Conservation (phyloP, 2,329 filamentous ascomycete genomes). For the Penicillium aurantiogriseum region DNA sequence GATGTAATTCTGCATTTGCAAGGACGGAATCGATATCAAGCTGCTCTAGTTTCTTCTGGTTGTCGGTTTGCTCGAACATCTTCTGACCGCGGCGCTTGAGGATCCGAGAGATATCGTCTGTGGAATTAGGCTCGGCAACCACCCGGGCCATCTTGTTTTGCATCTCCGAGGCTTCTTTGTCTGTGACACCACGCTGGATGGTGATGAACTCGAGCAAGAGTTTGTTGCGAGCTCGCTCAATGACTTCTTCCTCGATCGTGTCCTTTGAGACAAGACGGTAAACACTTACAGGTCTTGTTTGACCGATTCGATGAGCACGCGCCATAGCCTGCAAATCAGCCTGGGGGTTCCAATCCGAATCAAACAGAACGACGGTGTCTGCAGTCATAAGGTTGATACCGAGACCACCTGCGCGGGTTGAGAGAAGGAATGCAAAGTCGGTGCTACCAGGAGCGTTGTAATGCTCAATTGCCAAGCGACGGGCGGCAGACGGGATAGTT, state of each 20-base stretch:
- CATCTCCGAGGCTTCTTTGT: constrained; percentile 83
- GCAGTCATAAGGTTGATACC: constrained; percentile 99
- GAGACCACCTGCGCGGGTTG: constrained; percentile 92
- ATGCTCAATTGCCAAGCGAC: constrained; percentile 93
- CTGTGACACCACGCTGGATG: constrained; percentile 93
- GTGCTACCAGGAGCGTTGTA: constrained; percentile 96
- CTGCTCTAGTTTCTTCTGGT: constrained; percentile 94
- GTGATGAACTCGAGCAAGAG: constrained; percentile 95
- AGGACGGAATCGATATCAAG: constrained; percentile 96
- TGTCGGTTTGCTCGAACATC: constrained; percentile 97
- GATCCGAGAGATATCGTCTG: constrained; percentile 93
- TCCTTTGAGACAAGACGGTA: constrained; percentile 97
- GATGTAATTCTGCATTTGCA: constrained; percentile 94
- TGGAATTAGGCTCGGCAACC: constrained; percentile 76
- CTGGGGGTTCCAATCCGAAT: constrained; percentile 96
- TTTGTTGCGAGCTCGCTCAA: constrained; percentile 95
- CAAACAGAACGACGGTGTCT: constrained; percentile 95
- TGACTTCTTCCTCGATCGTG: constrained; percentile 95
- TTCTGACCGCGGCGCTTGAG: constrained; percentile 97
- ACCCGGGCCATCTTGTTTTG: constrained; percentile 72
- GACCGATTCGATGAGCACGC: constrained; percentile 93
- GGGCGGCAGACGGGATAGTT: constrained; percentile 82
- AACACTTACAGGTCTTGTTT: constrained; percentile 92
- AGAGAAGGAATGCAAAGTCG: constrained; percentile 94
- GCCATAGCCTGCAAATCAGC: constrained; percentile 98